A percentile compares a stretch with the other conserved stretches of the same genome.
Conservation (phyloP, 306 rosid species). For the Mimosa bimucronata region DNA sequence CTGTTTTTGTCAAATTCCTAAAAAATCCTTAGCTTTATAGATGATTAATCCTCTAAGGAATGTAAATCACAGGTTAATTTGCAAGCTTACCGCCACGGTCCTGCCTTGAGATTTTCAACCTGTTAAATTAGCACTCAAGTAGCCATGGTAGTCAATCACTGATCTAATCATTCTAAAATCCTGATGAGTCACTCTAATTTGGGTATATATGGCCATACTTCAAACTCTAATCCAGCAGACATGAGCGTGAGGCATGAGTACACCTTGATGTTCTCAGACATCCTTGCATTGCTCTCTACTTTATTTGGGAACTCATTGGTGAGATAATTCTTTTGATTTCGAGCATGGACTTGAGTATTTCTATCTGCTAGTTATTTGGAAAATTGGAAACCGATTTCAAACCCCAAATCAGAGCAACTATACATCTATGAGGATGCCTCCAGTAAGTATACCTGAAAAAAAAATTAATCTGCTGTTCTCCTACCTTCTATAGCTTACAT, state of each 20-base stretch:
- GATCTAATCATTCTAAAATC: conserved; percentile 10
- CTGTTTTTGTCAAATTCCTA: background rate
- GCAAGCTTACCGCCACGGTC: conserved; percentile 5
- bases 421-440: background rate
- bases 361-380: background rate
- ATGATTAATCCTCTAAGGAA: background rate
- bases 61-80: conserved; percentile 19
- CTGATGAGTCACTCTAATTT: conserved; percentile 3
- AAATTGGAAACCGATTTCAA: conserved; percentile 3
- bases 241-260: background rate
- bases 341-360: conserved; percentile 9
- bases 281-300: background rate
- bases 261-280: conserved; percentile 12
- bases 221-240: background rate
- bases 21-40: background rate
- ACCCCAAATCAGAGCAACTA: conserved; percentile 10
- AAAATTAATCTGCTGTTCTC: background rate
- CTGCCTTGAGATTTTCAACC: background rate
- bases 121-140: background rate
- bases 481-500: background rate
- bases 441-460: background rate
- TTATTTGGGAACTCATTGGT: background rate
- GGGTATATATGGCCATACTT: background rate
- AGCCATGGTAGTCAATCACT: background rate
- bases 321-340: background rate